Conservation (phyloP, 352 stramenopile genomes). For the Globisporangium spinosum region DNA sequence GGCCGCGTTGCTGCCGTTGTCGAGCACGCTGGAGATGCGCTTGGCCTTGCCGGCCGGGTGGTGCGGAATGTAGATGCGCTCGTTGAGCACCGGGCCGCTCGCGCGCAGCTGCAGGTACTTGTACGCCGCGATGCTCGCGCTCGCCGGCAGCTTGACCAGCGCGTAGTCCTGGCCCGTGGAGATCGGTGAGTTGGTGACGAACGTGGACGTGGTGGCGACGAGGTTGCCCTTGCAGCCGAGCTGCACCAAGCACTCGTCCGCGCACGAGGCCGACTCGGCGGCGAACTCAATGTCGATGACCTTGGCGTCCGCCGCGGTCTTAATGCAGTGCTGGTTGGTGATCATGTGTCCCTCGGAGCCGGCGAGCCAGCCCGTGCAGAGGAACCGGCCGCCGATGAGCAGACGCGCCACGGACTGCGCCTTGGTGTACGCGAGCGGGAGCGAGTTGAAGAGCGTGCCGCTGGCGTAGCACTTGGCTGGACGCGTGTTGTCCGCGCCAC, state of each 20-base stretch:
- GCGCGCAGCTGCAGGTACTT: background rate
- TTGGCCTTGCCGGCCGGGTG: background rate
- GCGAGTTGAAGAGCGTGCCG: conserved; percentile 17
- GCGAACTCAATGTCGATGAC: conserved; percentile 58
- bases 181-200: conserved; percentile 33
- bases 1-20: background rate
- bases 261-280: conserved; percentile 48
- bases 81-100: background rate
- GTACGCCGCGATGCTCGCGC: background rate
- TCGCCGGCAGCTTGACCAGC: conserved; percentile 25
- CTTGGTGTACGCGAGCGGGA: conserved; percentile 40
- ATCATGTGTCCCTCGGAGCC: conserved; percentile 62
- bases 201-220: conserved; percentile 37
- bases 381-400: conserved; percentile 42
- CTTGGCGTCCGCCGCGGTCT: conserved; percentile 21
- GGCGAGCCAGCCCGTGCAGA: conserved; percentile 64
- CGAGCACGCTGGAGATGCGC: background rate
- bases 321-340: conserved; percentile 72
- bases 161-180: conserved; percentile 37
- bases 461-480: conserved; percentile 49
- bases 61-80: conserved; percentile 3
- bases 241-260: conserved; percentile 34
- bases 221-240: conserved; percentile 45
- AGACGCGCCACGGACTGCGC: conserved; percentile 48
- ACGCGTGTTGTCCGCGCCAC: conserved; percentile 41